Conservation (phyloP, 2,329 filamentous ascomycete species). For the Trichophyton mentagrophytes region DNA sequence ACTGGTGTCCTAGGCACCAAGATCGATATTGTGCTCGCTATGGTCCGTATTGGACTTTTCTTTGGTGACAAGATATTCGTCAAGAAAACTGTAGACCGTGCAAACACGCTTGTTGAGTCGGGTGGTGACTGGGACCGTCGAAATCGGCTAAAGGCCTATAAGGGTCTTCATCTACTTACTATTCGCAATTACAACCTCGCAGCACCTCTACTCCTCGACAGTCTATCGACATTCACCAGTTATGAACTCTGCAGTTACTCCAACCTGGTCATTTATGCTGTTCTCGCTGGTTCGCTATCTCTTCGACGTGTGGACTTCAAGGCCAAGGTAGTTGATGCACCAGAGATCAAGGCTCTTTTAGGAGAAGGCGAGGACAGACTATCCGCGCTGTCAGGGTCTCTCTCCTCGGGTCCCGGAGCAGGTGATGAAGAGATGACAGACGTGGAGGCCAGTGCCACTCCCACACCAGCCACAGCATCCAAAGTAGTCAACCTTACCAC, state of each 20-base stretch:
- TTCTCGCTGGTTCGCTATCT: conserved; percentile 84
- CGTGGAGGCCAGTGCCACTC: conserved; percentile 21
- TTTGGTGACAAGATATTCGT: conserved; percentile 86
- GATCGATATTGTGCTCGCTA: conserved; percentile 91
- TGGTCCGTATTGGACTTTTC: conserved; percentile 91
- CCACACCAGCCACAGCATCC: conserved; percentile 43
- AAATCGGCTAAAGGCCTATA: conserved; percentile 97
- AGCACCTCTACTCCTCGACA: conserved; percentile 88
- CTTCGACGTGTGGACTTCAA: conserved; percentile 98
- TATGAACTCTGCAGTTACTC: conserved; percentile 98
- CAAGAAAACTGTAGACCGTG: conserved; percentile 86
- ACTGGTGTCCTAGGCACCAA: conserved; percentile 93
- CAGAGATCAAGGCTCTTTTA: conserved; percentile 94
- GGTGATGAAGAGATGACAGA: conserved; percentile 64
- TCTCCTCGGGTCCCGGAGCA: conserved; percentile 68
- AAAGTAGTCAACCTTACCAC: conserved; percentile 80
- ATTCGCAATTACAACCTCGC: conserved; percentile 80
- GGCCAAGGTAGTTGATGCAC: conserved; percentile 94
- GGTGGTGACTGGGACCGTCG: conserved; percentile 97
- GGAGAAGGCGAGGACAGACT: conserved; percentile 82
- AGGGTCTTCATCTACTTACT: conserved; percentile 84
- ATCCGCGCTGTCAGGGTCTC: conserved; percentile 62
- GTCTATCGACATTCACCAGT: conserved; percentile 93
- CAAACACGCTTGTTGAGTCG: conserved; percentile 78
- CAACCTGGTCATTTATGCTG: conserved; percentile 84